These are phyloP conservation scores for Fraxinus greggii DNA, from an alignment of 305 asterid genomes.

Conservation along the genomic window DNA sequence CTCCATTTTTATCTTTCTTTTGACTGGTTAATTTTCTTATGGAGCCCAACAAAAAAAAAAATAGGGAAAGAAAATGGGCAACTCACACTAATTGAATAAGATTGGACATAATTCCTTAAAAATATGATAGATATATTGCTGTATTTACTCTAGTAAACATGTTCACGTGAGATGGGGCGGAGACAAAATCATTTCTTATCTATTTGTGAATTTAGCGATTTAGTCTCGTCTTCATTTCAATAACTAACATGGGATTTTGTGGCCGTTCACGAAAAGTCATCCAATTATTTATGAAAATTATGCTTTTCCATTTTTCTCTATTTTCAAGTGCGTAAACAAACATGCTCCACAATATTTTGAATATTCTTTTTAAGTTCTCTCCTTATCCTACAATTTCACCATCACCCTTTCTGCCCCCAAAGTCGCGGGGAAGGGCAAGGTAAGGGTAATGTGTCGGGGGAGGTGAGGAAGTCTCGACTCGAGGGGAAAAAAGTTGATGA, in stretches of 20 bases:
- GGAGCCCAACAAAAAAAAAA: not conserved
- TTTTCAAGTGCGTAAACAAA: not conserved
- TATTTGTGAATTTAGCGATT: not conserved
- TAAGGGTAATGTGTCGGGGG: not conserved
- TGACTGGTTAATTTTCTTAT: not conserved
- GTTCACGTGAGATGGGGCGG: not conserved
- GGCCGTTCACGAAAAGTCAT: not conserved
- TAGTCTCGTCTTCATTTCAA: not conserved
- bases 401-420: not conserved
- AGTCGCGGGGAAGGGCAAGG: not conserved
- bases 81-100: not conserved
- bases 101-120: not conserved
- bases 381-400: not conserved
- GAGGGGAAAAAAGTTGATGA: not conserved
- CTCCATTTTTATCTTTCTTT: not conserved
- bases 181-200: not conserved
- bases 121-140: too few species aligned
- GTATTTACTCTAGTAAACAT: not conserved
- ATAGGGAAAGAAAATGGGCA: not conserved
- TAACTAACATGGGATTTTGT: not conserved
- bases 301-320: not conserved
- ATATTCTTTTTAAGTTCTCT: too few species aligned
- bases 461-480: not conserved
- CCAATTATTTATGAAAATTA: not conserved
- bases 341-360: not conserved